Conservation (phyloP, 768 basidiomycete species). For the Dendrothele bispora region DNA sequence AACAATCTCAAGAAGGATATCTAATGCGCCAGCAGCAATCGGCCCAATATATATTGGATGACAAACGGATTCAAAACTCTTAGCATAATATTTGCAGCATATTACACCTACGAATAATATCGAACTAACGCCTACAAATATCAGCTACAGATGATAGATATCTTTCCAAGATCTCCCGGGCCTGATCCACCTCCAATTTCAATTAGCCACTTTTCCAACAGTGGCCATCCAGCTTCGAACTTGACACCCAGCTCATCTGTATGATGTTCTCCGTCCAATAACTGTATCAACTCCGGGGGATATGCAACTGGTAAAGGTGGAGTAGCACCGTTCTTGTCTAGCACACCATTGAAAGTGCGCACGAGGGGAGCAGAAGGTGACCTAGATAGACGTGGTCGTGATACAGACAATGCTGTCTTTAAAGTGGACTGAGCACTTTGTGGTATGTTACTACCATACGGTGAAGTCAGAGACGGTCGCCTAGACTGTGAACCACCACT, state of each 20-base stretch:
- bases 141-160: constrained; percentile 79
- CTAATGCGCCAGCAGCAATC: too few relatives aligned
- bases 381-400: constrained; percentile 51
- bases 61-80: too few relatives aligned
- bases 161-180: constrained; percentile 68
- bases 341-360: constrained; percentile 21
- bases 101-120: background rate
- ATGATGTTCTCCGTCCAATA: constrained; percentile 89
- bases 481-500: constrained; percentile 32
- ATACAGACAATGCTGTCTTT: constrained; percentile 27
- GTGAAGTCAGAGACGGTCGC: constrained; percentile 39
- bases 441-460: constrained; percentile 23
- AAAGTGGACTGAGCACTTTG: constrained; percentile 24
- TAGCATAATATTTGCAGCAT: background rate
- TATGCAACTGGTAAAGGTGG: constrained; percentile 30
- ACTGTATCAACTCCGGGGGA: constrained; percentile 54
- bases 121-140: background rate
- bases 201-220: constrained; percentile 72
- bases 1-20: too few relatives aligned
- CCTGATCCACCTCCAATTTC: constrained; percentile 60
- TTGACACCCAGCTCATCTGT: constrained; percentile 85
- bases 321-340: constrained; percentile 7
- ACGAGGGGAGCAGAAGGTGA: constrained; percentile 57
- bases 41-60: too few relatives aligned
- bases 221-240: constrained; percentile 84